phyloP scores from a whole-genome alignment of 2,329 filamentous ascomycete genomes.

The Aspergillus sp. region DNA sequence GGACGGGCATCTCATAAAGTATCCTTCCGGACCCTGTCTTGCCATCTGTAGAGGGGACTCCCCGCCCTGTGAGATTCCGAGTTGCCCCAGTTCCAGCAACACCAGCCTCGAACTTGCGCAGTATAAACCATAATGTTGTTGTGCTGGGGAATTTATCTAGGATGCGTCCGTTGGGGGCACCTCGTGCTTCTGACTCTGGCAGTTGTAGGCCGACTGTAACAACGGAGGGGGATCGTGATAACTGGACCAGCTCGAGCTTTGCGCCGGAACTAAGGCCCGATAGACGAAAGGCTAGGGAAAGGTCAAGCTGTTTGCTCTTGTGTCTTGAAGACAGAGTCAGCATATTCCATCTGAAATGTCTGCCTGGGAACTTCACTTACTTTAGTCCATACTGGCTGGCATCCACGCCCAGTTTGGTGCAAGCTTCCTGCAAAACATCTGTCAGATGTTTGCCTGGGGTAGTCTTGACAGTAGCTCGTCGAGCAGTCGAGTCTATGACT shows the following conservation, averaged over 20 bases:
- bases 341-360: background rate
- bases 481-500: constrained; percentile 75
- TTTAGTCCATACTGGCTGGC: constrained; percentile 76
- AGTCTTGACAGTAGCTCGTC: constrained; percentile 76
- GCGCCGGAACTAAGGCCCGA: constrained; percentile 79
- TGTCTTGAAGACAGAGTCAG: constrained; percentile 47
- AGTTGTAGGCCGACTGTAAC: constrained; percentile 88
- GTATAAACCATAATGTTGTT: constrained; percentile 80
- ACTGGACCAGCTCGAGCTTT: constrained; percentile 85
- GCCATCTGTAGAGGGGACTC: constrained; percentile 56
- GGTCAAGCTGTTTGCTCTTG: constrained; percentile 79
- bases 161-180: constrained; percentile 62
- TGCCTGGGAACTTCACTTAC: constrained; percentile 43
- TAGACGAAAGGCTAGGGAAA: constrained; percentile 78
- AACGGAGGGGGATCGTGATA: constrained; percentile 77
- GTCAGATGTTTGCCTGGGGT: constrained; percentile 74
- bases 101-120: constrained; percentile 84
- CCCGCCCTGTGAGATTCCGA: constrained; percentile 80
- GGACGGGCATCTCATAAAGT: constrained; percentile 79
- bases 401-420: constrained; percentile 70
- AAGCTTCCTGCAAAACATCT: constrained; percentile 84
- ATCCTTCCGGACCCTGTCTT: constrained; percentile 65
- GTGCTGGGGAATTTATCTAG: constrained; percentile 84
- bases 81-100: constrained; percentile 56
- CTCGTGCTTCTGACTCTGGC: constrained; percentile 63